These are phyloP conservation scores for Mortierella sp. DNA, from an alignment of 371 early-diverging fungal genomes.

Conservation along the genomic window DNA sequence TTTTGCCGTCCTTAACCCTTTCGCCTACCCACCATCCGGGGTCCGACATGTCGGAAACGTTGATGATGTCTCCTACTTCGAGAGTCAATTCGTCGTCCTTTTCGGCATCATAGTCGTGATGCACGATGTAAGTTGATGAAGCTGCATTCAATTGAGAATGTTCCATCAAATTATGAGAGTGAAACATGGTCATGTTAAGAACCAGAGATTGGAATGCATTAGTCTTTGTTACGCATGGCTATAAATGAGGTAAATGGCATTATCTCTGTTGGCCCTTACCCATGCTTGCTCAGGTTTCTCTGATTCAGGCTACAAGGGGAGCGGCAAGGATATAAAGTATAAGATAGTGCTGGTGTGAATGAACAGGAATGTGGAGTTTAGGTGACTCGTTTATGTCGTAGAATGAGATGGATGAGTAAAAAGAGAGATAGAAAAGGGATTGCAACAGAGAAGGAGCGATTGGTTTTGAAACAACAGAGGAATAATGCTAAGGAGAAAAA, in stretches of 20 bases:
- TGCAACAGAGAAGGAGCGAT: not conserved
- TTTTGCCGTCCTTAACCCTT: constrained; percentile 63
- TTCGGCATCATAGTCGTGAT: constrained; percentile 46
- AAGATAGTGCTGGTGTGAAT: no score
- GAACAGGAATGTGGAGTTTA: not conserved
- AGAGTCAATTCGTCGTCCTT: constrained; percentile 74
- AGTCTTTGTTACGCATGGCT: not conserved
- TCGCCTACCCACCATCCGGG: constrained; percentile 78
- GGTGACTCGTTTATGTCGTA: not conserved
- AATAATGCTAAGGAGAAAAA: not conserved
- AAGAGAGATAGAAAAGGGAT: not conserved
- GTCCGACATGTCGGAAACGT: constrained; percentile 67
- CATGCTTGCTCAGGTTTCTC: not conserved
- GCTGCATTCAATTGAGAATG: constrained; percentile 4
- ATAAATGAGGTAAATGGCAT: not conserved
- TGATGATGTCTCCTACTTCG: constrained; percentile 66
- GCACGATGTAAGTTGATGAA: constrained; percentile 28
- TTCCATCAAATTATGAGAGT: no score
- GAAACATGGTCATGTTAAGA: no score
- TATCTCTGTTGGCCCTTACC: not conserved
- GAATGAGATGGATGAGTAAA: not conserved
- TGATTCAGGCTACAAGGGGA: not conserved
- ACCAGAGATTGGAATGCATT: no score
- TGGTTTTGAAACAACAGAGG: not conserved
- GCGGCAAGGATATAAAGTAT: not conserved